Evolutionary conservation across 2,329 filamentous ascomycete species (phyloP).

Genomic region (Penicillium crustosum): DNA sequence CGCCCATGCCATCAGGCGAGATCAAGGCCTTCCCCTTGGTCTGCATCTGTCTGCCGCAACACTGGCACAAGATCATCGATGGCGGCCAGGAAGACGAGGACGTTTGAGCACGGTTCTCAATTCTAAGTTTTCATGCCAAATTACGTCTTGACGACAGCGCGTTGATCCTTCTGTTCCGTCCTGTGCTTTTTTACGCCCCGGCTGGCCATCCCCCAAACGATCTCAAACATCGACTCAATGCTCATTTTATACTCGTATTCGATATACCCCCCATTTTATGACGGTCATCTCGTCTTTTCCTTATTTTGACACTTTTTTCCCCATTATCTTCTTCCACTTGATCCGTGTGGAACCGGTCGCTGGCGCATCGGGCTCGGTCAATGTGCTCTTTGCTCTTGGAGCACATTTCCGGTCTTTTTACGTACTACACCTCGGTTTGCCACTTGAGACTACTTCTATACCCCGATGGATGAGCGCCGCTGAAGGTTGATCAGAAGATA

Average conservation of each 20-base stretch:
- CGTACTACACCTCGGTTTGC: conserved; percentile 18
- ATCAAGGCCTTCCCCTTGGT: conserved; percentile 98
- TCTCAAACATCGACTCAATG: conserved; percentile 1
- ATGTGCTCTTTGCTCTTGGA: conserved; percentile 12
- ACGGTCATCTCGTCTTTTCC: conserved; percentile 23
- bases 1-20: conserved; percentile 69
- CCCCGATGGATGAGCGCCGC: conserved; percentile 9
- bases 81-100: conserved; percentile 58
- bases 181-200: conserved; percentile 14
- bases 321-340: conserved; percentile 11
- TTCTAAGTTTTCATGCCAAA: conserved; percentile 27
- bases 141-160: conserved; percentile 43
- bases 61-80: conserved; percentile 96
- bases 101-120: conserved; percentile 20
- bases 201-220: conserved; percentile 14
- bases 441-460: conserved; percentile 5
- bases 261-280: conserved; percentile 36
- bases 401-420: conserved; percentile 22
- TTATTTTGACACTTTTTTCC: conserved; percentile 9
- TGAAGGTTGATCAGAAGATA: conserved; percentile 13
- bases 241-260: conserved; percentile 25
- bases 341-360: conserved; percentile 21
- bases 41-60: conserved; percentile 90
- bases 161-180: conserved; percentile 23
- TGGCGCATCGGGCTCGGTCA: conserved; percentile 22